Evolutionary conservation across 306 rosid species (phyloP).

Genomic region (Gastrolobium bilobum): DNA sequence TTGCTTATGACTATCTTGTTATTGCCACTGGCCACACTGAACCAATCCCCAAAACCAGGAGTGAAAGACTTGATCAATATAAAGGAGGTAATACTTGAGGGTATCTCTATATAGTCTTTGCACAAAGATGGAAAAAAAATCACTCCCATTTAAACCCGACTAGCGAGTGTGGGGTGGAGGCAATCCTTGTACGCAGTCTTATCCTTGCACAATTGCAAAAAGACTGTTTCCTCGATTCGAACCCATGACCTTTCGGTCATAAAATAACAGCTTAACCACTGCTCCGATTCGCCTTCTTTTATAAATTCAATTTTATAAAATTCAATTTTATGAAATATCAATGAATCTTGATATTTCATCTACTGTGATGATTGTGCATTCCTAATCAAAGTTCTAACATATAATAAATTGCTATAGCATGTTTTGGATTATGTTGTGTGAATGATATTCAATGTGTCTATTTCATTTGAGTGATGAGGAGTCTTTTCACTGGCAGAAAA

Average conservation of each 20-base stretch:
- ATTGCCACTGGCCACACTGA: conserved; percentile 81
- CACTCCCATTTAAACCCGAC: no score
- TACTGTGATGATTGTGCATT: conserved; percentile 4
- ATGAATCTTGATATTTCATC: background rate
- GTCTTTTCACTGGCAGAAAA: conserved; percentile 58
- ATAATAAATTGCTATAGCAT: conserved; percentile 2
- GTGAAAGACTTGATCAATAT: conserved; percentile 67
- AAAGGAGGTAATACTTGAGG: conserved; percentile 61
- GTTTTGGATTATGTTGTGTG: background rate
- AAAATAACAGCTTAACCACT: no score
- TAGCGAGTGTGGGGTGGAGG: no score
- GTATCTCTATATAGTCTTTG: background rate
- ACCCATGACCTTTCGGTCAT: no score
- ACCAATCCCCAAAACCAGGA: conserved; percentile 63
- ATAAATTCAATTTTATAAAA: no score
- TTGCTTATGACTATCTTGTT: conserved; percentile 80
- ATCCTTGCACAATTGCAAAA: no score
- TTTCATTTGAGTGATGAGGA: conserved; percentile 6
- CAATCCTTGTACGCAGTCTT: no score
- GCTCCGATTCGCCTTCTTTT: no score
- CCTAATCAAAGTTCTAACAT: conserved; percentile 17
- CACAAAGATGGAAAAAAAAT: background rate
- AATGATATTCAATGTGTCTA: conserved; percentile 10
- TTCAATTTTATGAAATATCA: background rate
- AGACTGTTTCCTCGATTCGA: no score